These are phyloP conservation scores for Gossypioides kirkii DNA, from an alignment of 345 rosid genomes.

Conservation along the genomic window DNA sequence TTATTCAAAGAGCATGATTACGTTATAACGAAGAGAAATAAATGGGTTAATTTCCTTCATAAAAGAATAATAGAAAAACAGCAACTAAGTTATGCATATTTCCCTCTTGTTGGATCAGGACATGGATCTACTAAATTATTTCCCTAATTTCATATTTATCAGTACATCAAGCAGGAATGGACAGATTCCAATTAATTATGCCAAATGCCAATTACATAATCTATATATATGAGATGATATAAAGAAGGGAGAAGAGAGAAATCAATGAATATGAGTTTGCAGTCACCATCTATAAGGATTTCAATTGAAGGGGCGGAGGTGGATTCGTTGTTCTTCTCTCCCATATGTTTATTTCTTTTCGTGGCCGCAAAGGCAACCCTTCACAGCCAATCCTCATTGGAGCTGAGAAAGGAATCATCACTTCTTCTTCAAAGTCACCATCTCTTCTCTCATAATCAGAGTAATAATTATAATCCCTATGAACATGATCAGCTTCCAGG, in stretches of 20 bases:
- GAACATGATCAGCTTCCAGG: conserved; percentile 25
- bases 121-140: background rate
- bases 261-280: background rate
- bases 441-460: conserved; percentile 46
- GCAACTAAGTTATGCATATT: too few relatives aligned
- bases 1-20: too few relatives aligned
- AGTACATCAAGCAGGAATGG: background rate
- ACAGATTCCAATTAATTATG: background rate
- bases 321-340: conserved; percentile 80
- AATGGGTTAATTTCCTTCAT: too few relatives aligned
- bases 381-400: conserved; percentile 42
- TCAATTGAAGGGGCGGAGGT: conserved; percentile 63
- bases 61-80: too few relatives aligned
- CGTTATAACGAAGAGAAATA: too few relatives aligned
- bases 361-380: conserved; percentile 37
- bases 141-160: background rate
- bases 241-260: background rate
- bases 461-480: conserved; percentile 35
- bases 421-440: conserved; percentile 27
- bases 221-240: background rate
- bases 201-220: background rate
- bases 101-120: too few relatives aligned
- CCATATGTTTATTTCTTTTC: conserved; percentile 80
- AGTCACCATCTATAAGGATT: conserved; percentile 7
- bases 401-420: conserved; percentile 66